These are phyloP conservation scores for Conticribra guillardii DNA, from an alignment of 108 stramenopile genomes.

Conservation along the genomic window DNA sequence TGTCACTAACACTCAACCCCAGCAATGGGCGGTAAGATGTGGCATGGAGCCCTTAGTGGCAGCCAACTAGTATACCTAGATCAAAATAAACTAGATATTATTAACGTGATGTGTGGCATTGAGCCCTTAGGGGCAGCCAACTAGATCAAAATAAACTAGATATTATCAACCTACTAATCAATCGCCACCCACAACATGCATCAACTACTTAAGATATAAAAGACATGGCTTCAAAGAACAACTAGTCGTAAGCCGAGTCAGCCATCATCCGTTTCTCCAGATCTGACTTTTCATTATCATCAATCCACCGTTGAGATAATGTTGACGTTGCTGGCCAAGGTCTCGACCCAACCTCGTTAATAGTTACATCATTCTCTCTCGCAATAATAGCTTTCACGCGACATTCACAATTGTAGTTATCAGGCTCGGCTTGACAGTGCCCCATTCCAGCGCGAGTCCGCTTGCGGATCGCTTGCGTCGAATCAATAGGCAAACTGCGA, in stretches of 20 bases:
- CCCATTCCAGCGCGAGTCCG: slow-evolving; percentile 83
- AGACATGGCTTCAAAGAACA: too few relatives aligned
- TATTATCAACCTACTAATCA: too few relatives aligned
- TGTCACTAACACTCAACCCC: too few relatives aligned
- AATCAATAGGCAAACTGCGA: slow-evolving; percentile 76
- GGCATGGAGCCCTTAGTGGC: too few relatives aligned
- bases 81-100: too few relatives aligned
- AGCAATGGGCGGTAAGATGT: too few relatives aligned
- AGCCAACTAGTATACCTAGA: too few relatives aligned
- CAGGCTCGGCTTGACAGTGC: slow-evolving; percentile 63
- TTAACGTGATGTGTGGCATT: too few relatives aligned
- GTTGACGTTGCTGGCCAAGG: slow-evolving; percentile 86
- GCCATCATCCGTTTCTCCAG: slow-evolving; percentile 51
- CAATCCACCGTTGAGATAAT: slow-evolving; percentile 71
- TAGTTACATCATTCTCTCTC: slow-evolving; percentile 59
- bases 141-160: too few relatives aligned
- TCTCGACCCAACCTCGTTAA: slow-evolving; percentile 64
- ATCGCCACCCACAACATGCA: too few relatives aligned
- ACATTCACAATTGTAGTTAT: slow-evolving; percentile 78
- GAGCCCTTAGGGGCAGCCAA: too few relatives aligned
- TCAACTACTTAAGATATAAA: too few relatives aligned
- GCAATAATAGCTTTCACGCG: slow-evolving; percentile 76
- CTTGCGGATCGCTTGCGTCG: slow-evolving; percentile 76
- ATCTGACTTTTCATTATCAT: slow-evolving; percentile 62
- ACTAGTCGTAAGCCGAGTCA: slow-evolving; percentile 1